Evolutionary conservation across 192 early-diverging fungal species (phyloP), one percentile per base, ranked within the genome.

Genomic region (Coemansia sp.): DNA sequence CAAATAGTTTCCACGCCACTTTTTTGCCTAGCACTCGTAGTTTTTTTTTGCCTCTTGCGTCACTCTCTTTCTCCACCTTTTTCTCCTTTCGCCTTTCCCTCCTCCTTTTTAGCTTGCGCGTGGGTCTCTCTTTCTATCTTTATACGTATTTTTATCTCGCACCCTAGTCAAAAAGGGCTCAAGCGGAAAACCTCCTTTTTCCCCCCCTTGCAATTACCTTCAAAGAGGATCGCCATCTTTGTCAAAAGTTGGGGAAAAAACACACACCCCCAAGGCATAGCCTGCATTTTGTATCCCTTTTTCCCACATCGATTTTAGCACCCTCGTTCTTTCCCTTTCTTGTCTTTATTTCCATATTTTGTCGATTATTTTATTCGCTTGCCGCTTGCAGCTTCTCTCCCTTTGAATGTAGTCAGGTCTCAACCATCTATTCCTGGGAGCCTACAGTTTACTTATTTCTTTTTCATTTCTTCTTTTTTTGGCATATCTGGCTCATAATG

Each of bases 1-100:
- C 39, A 58, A 43, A 55, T 59, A 57, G 21, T 50, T 21, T n/a
- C 48, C 48, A 50, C 48, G 48, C 48, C 48, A 50, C 48, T 5
- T 23, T 21, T 14, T 45, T 43, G 11, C 21, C 18, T 43, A 31
- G 31, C 31, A 31, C 60, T 42, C 25, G 31, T 61, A 60, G 16
- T 31, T 47, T 18, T 21, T 16, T 58, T 25, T 47, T 34, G n/a
- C n/a, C 59, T 11, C 26, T 14, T 42, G 5, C 36, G 39, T 31
- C 31, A 31, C 31, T 31, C 4, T 4, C 31, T 31, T 4, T 61
- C 10, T 14, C 60, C 53, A 48, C 21, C 53, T 45, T 56, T 36
- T 38, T 68, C 59, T 58, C 16, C n/a, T 21, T 50, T 33, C 45
- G 35, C 23, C 52, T 41, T 28, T 31, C 35, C 14, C 18, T 48